Evolutionary conservation across 192 early-diverging fungal genomes (phyloP).

Genomic region (Rhizophagus clarus): DNA sequence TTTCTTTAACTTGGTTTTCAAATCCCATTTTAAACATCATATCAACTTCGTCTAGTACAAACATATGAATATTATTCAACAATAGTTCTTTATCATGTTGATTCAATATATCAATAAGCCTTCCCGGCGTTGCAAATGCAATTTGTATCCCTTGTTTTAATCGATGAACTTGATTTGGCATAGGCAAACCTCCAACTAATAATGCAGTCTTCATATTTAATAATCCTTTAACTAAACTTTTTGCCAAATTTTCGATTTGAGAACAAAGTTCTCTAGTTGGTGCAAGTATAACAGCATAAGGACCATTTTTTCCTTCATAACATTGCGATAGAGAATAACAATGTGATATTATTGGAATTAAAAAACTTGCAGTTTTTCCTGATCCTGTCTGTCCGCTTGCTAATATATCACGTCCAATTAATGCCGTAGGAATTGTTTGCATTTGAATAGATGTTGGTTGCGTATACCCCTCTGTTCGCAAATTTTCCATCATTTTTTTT

Average conservation of each 20-base stretch:
- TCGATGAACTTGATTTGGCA: constrained; percentile 55
- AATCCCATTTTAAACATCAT: constrained; percentile 62
- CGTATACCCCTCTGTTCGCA: constrained; percentile 34
- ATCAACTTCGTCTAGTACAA: constrained; percentile 61
- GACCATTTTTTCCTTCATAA: constrained; percentile 36
- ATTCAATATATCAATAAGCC: constrained; percentile 49
- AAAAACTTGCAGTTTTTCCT: constrained; percentile 54
- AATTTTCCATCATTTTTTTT: constrained; percentile 42
- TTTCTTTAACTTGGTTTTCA: constrained; percentile 47
- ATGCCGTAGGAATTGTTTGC: constrained; percentile 41
- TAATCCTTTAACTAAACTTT: constrained; percentile 42
- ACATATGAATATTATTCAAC: constrained; percentile 45
- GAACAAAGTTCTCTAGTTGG: constrained; percentile 56
- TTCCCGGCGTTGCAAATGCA: constrained; percentile 58
- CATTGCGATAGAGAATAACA: constrained; percentile 33
- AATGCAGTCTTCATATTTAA: constrained; percentile 56
- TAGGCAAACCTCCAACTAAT: constrained; percentile 56
- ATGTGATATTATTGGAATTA: constrained; percentile 52
- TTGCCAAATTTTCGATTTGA: constrained; percentile 51
- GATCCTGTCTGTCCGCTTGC: constrained; percentile 51
- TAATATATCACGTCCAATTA: constrained; percentile 53
- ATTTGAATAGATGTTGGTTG: constrained; percentile 42
- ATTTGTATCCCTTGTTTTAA: constrained; percentile 59
- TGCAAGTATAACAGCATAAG: constrained; percentile 49
- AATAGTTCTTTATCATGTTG: constrained; percentile 37